A percentile compares a stretch with the other conserved stretches of the same genome.
phyloP scores from a whole-genome alignment of 2,329 filamentous ascomycete species.

The Diaporthe nobilis region DNA sequence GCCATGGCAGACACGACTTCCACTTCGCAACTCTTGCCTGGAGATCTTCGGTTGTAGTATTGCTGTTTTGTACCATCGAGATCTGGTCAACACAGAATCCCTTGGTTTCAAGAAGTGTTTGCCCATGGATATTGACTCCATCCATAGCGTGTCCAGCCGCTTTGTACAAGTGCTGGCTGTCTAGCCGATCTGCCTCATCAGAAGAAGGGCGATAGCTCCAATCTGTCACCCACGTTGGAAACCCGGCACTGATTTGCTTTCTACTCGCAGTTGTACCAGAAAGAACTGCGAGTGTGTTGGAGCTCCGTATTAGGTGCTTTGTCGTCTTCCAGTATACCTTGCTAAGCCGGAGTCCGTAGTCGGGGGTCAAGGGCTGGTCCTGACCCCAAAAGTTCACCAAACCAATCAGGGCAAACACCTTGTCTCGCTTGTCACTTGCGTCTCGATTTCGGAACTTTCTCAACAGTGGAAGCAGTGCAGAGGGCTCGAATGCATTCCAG shows the following conservation, averaged over 20 bases:
- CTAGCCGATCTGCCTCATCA: constrained; percentile 9
- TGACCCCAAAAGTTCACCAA: constrained; percentile 24
- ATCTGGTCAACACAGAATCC: constrained; percentile 2
- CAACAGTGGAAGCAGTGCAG: constrained; percentile 8
- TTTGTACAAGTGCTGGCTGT: constrained; percentile 1
- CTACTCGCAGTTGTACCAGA: constrained; percentile 1
- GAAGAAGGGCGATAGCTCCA: constrained; percentile 24
- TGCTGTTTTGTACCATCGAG: background rate
- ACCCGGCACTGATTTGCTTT: background rate
- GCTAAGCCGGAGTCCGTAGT: background rate
- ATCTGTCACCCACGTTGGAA: constrained; percentile 27
- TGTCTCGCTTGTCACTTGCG: constrained; percentile 24
- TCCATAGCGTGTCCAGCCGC: constrained; percentile 34
- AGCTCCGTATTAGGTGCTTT: constrained; percentile 6
- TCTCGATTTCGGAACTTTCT: constrained; percentile 23
- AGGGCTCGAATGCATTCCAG: background rate
- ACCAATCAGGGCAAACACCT: constrained; percentile 18
- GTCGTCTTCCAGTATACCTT: constrained; percentile 25
- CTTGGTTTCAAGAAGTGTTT: constrained; percentile 9
- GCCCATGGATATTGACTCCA: background rate
- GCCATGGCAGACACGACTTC: background rate
- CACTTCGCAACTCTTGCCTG: background rate
- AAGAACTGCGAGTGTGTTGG: background rate
- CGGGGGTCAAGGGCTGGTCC: background rate
- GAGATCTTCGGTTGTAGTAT: background rate